A percentile compares a stretch with the other conserved stretches of the same genome.
Conservation (phyloP, 352 stramenopile genomes). For the Albugo candida region DNA sequence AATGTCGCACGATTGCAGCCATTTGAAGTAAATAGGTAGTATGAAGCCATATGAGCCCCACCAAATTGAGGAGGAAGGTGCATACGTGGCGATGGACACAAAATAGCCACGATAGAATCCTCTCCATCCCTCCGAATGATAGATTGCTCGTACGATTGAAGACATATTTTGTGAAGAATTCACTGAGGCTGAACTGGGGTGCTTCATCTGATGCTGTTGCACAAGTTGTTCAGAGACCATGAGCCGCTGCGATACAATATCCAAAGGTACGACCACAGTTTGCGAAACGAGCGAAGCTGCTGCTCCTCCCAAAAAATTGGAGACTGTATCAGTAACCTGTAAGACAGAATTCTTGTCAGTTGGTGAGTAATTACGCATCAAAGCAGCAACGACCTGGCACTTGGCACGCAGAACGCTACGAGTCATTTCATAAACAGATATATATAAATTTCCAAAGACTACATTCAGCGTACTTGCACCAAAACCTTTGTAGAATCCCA, state of each 20-base stretch:
- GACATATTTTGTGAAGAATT: too few relatives aligned
- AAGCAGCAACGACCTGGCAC: not conserved
- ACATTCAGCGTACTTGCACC: slow-evolving; percentile 73
- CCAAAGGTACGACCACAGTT: slow-evolving; percentile 69
- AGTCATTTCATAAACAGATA: slow-evolving; percentile 72
- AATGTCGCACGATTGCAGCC: slow-evolving; percentile 27
- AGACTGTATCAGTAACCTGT: slow-evolving; percentile 30
- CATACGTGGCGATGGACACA: slow-evolving; percentile 70
- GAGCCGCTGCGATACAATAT: slow-evolving; percentile 80
- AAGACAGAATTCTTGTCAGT: slow-evolving; percentile 1
- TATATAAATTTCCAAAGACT: slow-evolving; percentile 77
- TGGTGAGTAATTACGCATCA: not conserved
- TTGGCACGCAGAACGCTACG: slow-evolving; percentile 16
- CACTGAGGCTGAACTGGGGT: too few relatives aligned
- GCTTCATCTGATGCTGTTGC: slow-evolving; percentile 23
- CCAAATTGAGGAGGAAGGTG: slow-evolving; percentile 70
- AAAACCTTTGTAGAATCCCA: slow-evolving; percentile 76
- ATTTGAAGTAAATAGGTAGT: slow-evolving; percentile 46
- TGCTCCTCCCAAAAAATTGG: slow-evolving; percentile 62
- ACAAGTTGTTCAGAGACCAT: slow-evolving; percentile 71
- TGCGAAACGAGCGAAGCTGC: slow-evolving; percentile 65
- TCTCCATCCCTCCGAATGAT: slow-evolving; percentile 33
- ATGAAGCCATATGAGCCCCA: slow-evolving; percentile 74
- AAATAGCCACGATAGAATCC: slow-evolving; percentile 75
- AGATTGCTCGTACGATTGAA: slow-evolving; percentile 28